phyloP scores from a whole-genome alignment of 176 grass and related monocot genomes.

The Juncus effusus region DNA sequence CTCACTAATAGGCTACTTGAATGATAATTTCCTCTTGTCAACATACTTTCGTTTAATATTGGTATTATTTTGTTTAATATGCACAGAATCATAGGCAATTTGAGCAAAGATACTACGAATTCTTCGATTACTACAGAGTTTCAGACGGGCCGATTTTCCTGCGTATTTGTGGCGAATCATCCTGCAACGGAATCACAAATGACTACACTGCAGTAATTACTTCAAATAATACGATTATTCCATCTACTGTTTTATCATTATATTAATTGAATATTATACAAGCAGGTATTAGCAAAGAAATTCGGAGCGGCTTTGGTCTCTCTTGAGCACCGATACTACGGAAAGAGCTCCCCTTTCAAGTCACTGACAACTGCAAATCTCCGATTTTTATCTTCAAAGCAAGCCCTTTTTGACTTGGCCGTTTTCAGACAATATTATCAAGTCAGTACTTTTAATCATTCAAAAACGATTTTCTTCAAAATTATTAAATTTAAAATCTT shows the following conservation, averaged over 20 bases:
- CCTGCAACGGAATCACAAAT: constrained; percentile 75
- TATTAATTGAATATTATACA: not conserved
- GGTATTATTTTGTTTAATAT: constrained; percentile 22
- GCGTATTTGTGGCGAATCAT: constrained; percentile 73
- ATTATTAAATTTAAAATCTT: not conserved
- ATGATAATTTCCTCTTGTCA: too few relatives aligned
- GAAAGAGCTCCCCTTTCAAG: constrained; percentile 89
- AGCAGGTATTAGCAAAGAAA: constrained; percentile 86
- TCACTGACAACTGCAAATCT: constrained; percentile 59
- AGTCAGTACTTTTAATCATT: constrained; percentile 30
- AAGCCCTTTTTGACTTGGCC: constrained; percentile 89
- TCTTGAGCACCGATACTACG: constrained; percentile 93
- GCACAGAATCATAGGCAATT: constrained; percentile 79
- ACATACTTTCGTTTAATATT: not conserved
- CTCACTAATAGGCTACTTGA: too few relatives aligned
- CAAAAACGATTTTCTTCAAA: not conserved
- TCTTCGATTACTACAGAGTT: constrained; percentile 67
- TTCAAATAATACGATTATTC: not conserved
- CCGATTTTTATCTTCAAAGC: constrained; percentile 91
- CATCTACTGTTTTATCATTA: not conserved
- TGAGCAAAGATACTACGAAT: constrained; percentile 82
- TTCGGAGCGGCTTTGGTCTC: constrained; percentile 82
- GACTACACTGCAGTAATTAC: constrained; percentile 83
- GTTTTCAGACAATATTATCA: constrained; percentile 87
- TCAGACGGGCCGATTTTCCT: constrained; percentile 83